Percentiles rank a stretch among this genome's conserved stretches.
Conservation (phyloP, 768 basidiomycete genomes). For the Russula sp. region DNA sequence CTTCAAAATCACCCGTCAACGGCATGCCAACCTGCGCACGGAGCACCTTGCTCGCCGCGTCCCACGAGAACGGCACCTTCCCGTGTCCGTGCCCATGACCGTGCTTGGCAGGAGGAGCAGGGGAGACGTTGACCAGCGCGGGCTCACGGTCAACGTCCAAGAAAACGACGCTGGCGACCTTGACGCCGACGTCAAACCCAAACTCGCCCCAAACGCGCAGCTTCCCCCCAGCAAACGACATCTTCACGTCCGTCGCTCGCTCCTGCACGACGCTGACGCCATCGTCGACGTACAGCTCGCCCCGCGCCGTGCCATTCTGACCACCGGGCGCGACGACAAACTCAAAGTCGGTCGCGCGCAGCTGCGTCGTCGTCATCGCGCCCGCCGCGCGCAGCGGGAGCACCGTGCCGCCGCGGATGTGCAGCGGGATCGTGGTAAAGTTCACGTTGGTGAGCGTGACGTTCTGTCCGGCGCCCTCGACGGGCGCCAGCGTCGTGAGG, state of each 20-base stretch:
- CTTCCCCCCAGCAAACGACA: slow-evolving; percentile 26
- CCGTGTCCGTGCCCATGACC: slow-evolving; percentile 1
- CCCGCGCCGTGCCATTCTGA: slow-evolving; percentile 41
- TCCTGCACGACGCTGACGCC: slow-evolving; percentile 41
- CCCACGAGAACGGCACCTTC: slow-evolving; percentile 28
- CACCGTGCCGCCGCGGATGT: slow-evolving; percentile 53
- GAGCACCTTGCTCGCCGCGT: slow-evolving; percentile 36
- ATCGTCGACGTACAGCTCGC: slow-evolving; percentile 56
- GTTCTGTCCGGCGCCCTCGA: slow-evolving; percentile 41
- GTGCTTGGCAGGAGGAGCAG: background rate
- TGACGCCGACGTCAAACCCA: slow-evolving; percentile 26
- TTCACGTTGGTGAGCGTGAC: slow-evolving; percentile 41
- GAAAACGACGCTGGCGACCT: slow-evolving; percentile 32
- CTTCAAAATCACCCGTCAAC: slow-evolving; percentile 30
- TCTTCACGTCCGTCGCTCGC: slow-evolving; percentile 26
- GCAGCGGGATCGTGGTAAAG: slow-evolving; percentile 53
- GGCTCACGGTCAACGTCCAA: slow-evolving; percentile 27
- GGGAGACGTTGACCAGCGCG: slow-evolving; percentile 21
- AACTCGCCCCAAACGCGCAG: slow-evolving; percentile 29
- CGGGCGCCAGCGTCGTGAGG: slow-evolving; percentile 42
- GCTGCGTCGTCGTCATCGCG: slow-evolving; percentile 52
- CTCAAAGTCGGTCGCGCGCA: slow-evolving; percentile 52
- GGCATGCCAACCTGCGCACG: slow-evolving; percentile 36
- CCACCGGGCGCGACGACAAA: slow-evolving; percentile 53
- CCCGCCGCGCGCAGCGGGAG: slow-evolving; percentile 48